A percentile compares a stretch with the other conserved stretches of the same genome.
These are phyloP conservation scores for Metschnikowia noctiluminum DNA, from an alignment of 805 yeast species.

Conservation along the genomic window DNA sequence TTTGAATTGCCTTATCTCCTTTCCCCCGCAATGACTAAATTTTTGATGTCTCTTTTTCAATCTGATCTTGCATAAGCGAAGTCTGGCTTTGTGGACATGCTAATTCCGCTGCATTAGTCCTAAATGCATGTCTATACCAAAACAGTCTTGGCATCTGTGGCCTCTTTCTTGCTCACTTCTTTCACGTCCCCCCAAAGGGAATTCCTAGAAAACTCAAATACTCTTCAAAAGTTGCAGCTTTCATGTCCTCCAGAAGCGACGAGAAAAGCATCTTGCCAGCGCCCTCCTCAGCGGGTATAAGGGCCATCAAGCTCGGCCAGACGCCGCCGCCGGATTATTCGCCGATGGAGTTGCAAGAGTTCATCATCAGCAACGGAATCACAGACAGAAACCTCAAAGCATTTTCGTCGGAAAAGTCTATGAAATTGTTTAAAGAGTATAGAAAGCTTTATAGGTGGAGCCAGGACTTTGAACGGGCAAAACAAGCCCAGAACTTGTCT, in stretches of 20 bases:
- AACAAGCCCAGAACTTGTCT: conserved; percentile 11
- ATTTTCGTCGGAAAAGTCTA: conserved; percentile 10
- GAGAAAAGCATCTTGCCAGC: background rate
- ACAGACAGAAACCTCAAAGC: conserved; percentile 7
- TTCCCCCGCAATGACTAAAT: too few relatives aligned
- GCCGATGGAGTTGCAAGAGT: conserved; percentile 6
- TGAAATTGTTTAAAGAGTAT: conserved; percentile 11
- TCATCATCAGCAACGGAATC: conserved; percentile 10
- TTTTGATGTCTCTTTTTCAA: too few relatives aligned
- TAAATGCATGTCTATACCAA: too few relatives aligned
- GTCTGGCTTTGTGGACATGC: too few relatives aligned
- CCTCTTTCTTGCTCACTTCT: background rate
- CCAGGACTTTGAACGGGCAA: conserved; percentile 9
- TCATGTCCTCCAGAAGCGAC: background rate
- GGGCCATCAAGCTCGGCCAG: background rate
- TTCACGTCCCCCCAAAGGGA: background rate
- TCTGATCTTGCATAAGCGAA: too few relatives aligned
- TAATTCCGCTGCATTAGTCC: too few relatives aligned
- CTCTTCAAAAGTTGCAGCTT: background rate
- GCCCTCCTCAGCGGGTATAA: background rate
- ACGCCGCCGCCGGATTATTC: background rate
- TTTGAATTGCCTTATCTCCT: too few relatives aligned
- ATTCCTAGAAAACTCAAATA: background rate
- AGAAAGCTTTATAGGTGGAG: background rate
- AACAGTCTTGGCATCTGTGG: too few relatives aligned